Base-by-base conservation (phyloP, 2,329 filamentous ascomycete species). In the Arthrobotrys iridis region DNA sequence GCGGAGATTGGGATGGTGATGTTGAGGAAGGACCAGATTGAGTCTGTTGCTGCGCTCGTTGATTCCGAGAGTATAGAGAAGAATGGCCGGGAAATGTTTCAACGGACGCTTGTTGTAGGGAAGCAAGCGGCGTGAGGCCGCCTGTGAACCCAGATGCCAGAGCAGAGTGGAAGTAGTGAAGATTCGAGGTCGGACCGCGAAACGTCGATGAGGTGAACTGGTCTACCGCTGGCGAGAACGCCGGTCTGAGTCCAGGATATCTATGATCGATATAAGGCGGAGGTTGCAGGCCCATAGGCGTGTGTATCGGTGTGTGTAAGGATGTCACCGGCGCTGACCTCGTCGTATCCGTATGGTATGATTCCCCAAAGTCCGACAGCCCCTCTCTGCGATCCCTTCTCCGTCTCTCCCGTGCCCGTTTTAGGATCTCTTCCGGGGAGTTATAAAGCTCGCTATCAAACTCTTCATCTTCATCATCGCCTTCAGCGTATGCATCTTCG, bases 131-230 rank as follows among this genome's bases (percentile, higher is more conserved):
- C 24, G 92, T 94, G 76, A 92, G 90, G 10, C 90, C 89, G 24
- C 92, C 92, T 52, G 90, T 91, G 77, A 91, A 86, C 2, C 89
- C 89, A 24, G 87, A 86, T 6, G 89, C 88, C 3, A 94, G 85
- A 78, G 93, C 91, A 15, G 90, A 88, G 81, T 93, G 91, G 80
- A 95, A 94, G 82, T 94, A 95, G 81, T 90, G 90, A 79, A 94
- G 85, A 78, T 92, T 93, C 8, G 90, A 90, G 8, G 90, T 65
- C 1, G 71, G 63, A 4, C 63, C 63, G 6, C 71, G 55, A 15
- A 75, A 64, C 0, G 67, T 37, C 10, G 74, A 63, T 28, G 74
- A 68, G 6, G 78, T 59, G 40, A 79, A 78, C 7, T 78, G 66
- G 26, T 79, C 78, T 6, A 78, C 76, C 15, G 74, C 78, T 8